phyloP scores from a whole-genome alignment of 2,329 filamentous ascomycete genomes.

The Escovopsis weberi region DNA sequence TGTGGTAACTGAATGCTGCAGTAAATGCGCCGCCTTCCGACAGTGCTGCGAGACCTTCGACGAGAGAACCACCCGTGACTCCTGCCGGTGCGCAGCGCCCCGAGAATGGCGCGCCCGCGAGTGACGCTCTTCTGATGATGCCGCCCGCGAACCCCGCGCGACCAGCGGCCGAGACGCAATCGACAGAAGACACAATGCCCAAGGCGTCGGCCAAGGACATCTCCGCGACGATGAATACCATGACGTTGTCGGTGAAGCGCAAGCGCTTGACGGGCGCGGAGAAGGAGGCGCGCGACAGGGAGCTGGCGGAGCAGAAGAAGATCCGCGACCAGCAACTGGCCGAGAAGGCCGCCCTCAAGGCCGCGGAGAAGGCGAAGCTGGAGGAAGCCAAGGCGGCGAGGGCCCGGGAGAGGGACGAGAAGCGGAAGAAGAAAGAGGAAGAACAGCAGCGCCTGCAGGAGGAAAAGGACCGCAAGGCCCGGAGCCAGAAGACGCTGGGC shows the following conservation, averaged over 20 bases:
- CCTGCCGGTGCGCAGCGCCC: too few species aligned
- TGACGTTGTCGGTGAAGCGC: slow-evolving; percentile 23
- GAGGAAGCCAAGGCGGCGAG: slow-evolving; percentile 25
- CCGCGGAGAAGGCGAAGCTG: slow-evolving; percentile 23
- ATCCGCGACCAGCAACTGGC: slow-evolving; percentile 21
- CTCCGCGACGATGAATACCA: neutral
- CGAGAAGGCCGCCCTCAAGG: slow-evolving; percentile 21
- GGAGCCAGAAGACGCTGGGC: slow-evolving; percentile 31
- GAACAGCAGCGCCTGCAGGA: slow-evolving; percentile 24
- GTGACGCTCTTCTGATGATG: too few species aligned
- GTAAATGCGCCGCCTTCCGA: too few species aligned
- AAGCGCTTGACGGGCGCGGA: slow-evolving; percentile 26
- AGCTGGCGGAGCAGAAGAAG: slow-evolving; percentile 18
- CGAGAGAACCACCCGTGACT: too few species aligned
- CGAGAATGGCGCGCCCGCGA: too few species aligned
- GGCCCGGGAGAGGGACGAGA: slow-evolving; percentile 24
- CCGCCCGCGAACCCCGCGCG: too few species aligned
- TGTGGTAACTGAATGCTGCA: too few species aligned
- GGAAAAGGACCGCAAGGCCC: slow-evolving; percentile 35
- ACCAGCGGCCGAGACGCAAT: too few species aligned
- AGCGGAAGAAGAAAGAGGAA: slow-evolving; percentile 34
- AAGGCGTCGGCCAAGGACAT: too few species aligned
- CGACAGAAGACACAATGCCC: neutral
- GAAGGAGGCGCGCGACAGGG: slow-evolving; percentile 17
- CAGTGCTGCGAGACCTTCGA: too few species aligned